Evolutionary conservation across 192 early-diverging fungal genomes (phyloP).

Genomic region (Backusella sp.): DNA sequence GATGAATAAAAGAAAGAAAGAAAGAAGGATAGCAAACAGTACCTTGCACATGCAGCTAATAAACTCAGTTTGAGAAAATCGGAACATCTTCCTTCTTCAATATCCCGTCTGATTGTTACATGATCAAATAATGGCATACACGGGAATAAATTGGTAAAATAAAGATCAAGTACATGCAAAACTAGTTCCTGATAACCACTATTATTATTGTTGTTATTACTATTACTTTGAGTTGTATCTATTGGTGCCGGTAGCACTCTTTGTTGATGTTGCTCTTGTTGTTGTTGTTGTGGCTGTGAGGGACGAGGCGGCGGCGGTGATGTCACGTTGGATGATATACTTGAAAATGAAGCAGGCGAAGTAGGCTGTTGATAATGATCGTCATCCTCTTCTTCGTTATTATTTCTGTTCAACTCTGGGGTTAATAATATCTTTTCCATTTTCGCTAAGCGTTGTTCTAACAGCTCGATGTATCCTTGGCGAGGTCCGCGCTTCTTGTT

Average conservation of each 20-base stretch:
- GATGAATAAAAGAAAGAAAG: not conserved
- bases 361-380: not conserved
- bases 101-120: slow-evolving; percentile 42
- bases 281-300: not conserved
- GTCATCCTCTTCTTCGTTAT: not conserved
- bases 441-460: slow-evolving; percentile 76
- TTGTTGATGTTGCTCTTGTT: not conserved
- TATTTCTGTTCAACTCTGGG: not conserved
- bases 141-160: slow-evolving; percentile 45
- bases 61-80: slow-evolving; percentile 45
- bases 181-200: slow-evolving; percentile 33
- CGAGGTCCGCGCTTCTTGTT: slow-evolving; percentile 90
- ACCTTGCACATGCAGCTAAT: slow-evolving; percentile 48
- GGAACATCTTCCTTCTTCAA: slow-evolving; percentile 41
- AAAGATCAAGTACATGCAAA: slow-evolving; percentile 46
- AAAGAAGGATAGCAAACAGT: not conserved
- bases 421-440: slow-evolving; percentile 68
- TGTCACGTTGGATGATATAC: not conserved
- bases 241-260: not conserved
- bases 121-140: slow-evolving; percentile 50
- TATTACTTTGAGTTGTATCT: not conserved
- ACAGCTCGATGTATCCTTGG: slow-evolving; percentile 72
- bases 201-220: not conserved
- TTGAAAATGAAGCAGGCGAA: not conserved
- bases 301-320: not conserved